These are phyloP conservation scores for Roridomyces roridus DNA, from an alignment of 768 basidiomycete species.

Conservation along the genomic window DNA sequence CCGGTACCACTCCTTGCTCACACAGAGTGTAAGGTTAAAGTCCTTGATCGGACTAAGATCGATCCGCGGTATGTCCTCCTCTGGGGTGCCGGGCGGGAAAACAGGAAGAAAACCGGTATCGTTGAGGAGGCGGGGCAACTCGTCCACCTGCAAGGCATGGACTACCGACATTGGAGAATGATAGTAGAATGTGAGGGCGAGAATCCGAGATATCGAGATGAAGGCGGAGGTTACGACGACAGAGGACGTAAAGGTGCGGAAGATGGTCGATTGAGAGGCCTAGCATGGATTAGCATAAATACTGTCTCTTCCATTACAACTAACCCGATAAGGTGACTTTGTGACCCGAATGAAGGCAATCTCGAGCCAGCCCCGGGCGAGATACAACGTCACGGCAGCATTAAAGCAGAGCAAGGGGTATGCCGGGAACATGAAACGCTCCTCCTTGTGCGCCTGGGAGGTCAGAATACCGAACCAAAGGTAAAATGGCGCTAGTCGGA, in stretches of 20 bases:
- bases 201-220: conserved; percentile 79
- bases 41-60: conserved; percentile 72
- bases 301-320: conserved; percentile 29
- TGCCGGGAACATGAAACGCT: conserved; percentile 96
- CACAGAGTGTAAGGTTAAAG: conserved; percentile 80
- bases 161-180: conserved; percentile 83
- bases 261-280: conserved; percentile 80
- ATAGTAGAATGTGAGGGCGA: conserved; percentile 89
- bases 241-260: conserved; percentile 76
- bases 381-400: conserved; percentile 86
- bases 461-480: conserved; percentile 87
- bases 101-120: conserved; percentile 66
- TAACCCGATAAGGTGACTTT: conserved; percentile 84
- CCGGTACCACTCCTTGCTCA: conserved; percentile 95
- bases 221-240: conserved; percentile 69
- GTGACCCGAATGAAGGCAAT: conserved; percentile 74
- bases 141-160: conserved; percentile 72
- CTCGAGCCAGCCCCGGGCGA: conserved; percentile 89
- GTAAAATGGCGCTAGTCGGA: conserved; percentile 89
- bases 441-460: conserved; percentile 93
- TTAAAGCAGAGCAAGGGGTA: conserved; percentile 95
- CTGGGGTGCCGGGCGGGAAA: conserved; percentile 39
- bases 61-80: conserved; percentile 56
- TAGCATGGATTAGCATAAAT: conserved; percentile 35
- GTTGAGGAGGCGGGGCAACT: conserved; percentile 85